A percentile compares a stretch with the other conserved stretches of the same genome.
phyloP scores from a whole-genome alignment of 1,139 yeast species.

The Scheffersomyces illinoinensis region DNA sequence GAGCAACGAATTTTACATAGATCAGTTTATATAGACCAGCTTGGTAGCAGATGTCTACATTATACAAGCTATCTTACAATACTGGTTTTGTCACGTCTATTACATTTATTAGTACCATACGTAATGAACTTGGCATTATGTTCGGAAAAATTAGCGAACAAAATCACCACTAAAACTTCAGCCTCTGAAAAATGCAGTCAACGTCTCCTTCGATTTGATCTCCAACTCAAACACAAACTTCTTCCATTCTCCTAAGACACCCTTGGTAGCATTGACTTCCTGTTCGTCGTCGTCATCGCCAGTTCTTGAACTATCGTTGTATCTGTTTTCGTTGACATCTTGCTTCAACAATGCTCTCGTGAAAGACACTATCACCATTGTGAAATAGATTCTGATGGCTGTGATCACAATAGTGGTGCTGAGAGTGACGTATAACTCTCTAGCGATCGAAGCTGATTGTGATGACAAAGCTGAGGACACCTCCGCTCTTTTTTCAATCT shows the following conservation, averaged over 20 bases:
- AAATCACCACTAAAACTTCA: not conserved
- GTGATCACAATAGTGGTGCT: conserved; percentile 55
- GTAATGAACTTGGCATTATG: not conserved
- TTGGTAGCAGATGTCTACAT: not conserved
- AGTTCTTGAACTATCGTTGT: conserved; percentile 13
- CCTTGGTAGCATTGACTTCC: not conserved
- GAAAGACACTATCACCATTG: conserved; percentile 62
- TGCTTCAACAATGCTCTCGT: conserved; percentile 47
- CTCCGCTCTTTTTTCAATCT: conserved; percentile 7
- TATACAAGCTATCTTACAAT: not conserved
- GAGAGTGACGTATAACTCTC: conserved; percentile 72
- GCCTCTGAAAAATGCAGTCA: conserved; percentile 22
- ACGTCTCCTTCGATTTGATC: conserved; percentile 29
- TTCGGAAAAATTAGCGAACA: not conserved
- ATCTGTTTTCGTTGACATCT: conserved; percentile 21
- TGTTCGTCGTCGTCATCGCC: conserved; percentile 6
- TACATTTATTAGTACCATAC: not conserved
- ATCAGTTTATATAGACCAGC: not conserved
- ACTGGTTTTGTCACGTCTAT: not conserved
- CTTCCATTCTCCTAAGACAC: conserved; percentile 5
- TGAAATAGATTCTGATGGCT: conserved; percentile 64
- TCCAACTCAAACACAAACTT: conserved; percentile 30
- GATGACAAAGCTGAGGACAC: conserved; percentile 20
- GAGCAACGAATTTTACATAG: too few species aligned
- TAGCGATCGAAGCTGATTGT: conserved; percentile 67